Evolutionary conservation across 176 grass and related monocot genomes (phyloP), one percentile per base, ranked within the genome.

Genomic region (Musa troglodytarum): DNA sequence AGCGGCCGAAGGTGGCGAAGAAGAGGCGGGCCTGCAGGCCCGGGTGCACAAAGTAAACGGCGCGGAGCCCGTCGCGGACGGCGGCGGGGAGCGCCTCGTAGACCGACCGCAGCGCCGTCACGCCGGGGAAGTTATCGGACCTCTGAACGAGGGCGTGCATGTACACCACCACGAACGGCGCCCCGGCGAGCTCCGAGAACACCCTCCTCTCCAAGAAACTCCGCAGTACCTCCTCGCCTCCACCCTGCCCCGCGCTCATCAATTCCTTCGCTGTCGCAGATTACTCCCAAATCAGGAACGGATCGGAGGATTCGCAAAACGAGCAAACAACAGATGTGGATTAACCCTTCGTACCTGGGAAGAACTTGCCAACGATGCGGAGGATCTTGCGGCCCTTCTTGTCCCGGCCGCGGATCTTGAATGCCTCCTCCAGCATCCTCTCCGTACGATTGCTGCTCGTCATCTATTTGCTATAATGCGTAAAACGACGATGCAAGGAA

Each of bases 11-110:
- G 69, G 86, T 97, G 72, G 87, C 87, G 77, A 91, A 93, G 85
- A 97, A 97, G 83, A 93, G 81, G n/a, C 94, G 84, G 62, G 94
- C 73, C 78, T 93, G 94, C 75, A 97, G 56, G 5, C 88, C 82
- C 2, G 94, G 94, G 85, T 97, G 94, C 14, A 97, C 51, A 86
- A 97, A 97, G 84, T 92, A 97, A 16, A 97, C 77, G 71, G 77
- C 90, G 65, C 78, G 83, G 59, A 93, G 85, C 49, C 77, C 66
- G 21, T 80, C 86, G 76, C 52, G 76, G 57, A 82, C 80, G 2
- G 0, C 52, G 19, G 81, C 69, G 13, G 88, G 86, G 76, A 97
- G 49, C 9, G 71, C 65, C 81, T 91, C 94, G 81, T 90, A 86
- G 2, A 83, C 94, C 13, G 61, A 81, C 24, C 88, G 90, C 80